phyloP scores from a whole-genome alignment of 108 stramenopile genomes.

The Discostella pseudostelligera region DNA sequence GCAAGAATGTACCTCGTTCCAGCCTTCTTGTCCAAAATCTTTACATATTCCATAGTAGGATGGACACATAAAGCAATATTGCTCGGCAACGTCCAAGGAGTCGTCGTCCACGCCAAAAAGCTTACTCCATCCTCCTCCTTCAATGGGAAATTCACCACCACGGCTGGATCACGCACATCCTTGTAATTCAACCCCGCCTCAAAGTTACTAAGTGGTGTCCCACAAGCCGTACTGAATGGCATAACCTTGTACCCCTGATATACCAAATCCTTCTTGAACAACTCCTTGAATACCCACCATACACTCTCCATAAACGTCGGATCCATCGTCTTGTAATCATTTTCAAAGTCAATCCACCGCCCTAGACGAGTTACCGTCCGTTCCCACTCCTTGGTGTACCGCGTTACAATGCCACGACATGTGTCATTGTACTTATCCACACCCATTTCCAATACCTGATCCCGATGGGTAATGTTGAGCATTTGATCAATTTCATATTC shows the following conservation, averaged over 20 bases:
- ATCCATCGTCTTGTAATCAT: slow-evolving; percentile 99
- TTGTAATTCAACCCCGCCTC: slow-evolving; percentile 99
- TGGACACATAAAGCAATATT: slow-evolving; percentile 97
- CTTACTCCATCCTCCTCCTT: slow-evolving; percentile 73
- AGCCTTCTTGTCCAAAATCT: slow-evolving; percentile 88
- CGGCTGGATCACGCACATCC: slow-evolving; percentile 97
- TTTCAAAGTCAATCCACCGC: slow-evolving; percentile 99
- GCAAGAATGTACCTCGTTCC: slow-evolving; percentile 84
- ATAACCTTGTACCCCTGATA: slow-evolving; percentile 99
- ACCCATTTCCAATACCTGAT: slow-evolving; percentile 95
- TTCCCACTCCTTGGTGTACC: slow-evolving; percentile 99
- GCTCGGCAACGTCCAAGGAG: slow-evolving; percentile 98
- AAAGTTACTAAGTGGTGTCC: slow-evolving; percentile 97
- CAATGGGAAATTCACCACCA: slow-evolving; percentile 94
- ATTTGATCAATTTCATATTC: slow-evolving; percentile 99
- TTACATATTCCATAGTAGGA: slow-evolving; percentile 88
- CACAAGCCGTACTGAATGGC: slow-evolving; percentile 97
- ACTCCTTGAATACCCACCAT: slow-evolving; percentile 98
- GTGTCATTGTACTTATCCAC: slow-evolving; percentile 97
- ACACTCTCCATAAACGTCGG: slow-evolving; percentile 98
- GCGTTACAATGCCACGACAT: slow-evolving; percentile 93
- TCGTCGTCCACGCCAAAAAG: slow-evolving; percentile 97
- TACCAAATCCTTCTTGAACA: slow-evolving; percentile 94
- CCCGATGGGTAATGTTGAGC: slow-evolving; percentile 92
- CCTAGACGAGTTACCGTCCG: slow-evolving; percentile 92